Percentiles rank a stretch among this genome's conserved stretches.
These are phyloP conservation scores for Rhynchospora tenuis DNA, from an alignment of 176 grass and related monocot genomes.

Conservation along the genomic window DNA sequence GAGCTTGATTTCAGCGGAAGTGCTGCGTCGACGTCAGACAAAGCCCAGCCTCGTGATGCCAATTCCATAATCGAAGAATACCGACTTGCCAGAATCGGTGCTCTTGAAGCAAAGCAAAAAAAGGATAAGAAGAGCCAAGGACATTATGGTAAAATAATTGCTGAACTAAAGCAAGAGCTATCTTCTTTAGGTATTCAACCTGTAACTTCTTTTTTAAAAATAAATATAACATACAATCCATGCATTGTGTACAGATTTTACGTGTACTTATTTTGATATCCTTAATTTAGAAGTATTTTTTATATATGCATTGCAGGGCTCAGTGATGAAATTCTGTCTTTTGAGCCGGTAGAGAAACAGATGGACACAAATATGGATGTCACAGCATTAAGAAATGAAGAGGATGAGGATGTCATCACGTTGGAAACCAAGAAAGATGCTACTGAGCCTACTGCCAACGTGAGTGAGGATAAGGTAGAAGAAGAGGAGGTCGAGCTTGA, in stretches of 20 bases:
- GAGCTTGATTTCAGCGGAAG: conserved; percentile 44
- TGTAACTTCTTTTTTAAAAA: conserved; percentile 17
- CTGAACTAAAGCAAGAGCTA: conserved; percentile 32
- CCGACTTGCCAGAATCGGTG: conserved; percentile 49
- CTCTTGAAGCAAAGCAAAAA: conserved; percentile 61
- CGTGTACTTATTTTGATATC: background rate
- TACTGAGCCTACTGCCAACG: conserved; percentile 28
- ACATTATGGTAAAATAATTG: conserved; percentile 33
- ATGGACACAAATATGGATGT: conserved; percentile 31
- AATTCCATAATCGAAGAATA: conserved; percentile 52
- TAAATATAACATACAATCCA: background rate
- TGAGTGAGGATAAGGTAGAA: conserved; percentile 37
- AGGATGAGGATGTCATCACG: background rate
- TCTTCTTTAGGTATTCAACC: conserved; percentile 30
- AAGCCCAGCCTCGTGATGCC: conserved; percentile 25
- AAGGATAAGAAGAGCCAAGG: conserved; percentile 51
- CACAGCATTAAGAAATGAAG: conserved; percentile 20
- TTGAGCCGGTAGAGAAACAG: conserved; percentile 7
- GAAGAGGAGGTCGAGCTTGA: conserved; percentile 77
- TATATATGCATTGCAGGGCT: conserved; percentile 33
- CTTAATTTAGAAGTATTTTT: background rate
- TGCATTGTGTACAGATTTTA: conserved; percentile 22
- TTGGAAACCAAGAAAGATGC: conserved; percentile 14
- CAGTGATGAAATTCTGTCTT: conserved; percentile 32
- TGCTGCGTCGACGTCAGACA: conserved; percentile 41